Evolutionary conservation across 2,329 filamentous ascomycete species (phyloP).

Genomic region (Penicillium oxalicum): DNA sequence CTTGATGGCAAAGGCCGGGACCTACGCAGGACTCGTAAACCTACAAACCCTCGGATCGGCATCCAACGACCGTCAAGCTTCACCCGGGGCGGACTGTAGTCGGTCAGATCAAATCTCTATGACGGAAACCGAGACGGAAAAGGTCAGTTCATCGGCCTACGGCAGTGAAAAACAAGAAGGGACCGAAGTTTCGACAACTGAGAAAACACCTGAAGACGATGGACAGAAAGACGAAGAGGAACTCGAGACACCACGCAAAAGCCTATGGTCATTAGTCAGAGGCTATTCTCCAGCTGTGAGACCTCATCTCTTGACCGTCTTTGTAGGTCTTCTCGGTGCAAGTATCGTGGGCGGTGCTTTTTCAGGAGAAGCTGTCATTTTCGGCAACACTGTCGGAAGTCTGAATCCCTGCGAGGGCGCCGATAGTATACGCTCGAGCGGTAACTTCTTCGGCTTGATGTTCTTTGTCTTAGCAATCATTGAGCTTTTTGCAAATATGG

Average conservation of each 20-base stretch:
- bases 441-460: conserved; percentile 52
- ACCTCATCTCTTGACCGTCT: conserved; percentile 41
- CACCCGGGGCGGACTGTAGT: conserved; percentile 38
- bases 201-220: conserved; percentile 9
- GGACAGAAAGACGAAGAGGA: conserved; percentile 25
- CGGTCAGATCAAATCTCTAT: conserved; percentile 24
- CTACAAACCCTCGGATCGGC: conserved; percentile 47
- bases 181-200: conserved; percentile 11
- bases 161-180: conserved; percentile 10
- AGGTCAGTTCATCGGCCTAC: conserved; percentile 5
- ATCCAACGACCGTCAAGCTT: conserved; percentile 45
- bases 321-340: conserved; percentile 47
- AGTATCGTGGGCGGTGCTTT: conserved; percentile 53
- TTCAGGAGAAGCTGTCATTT: conserved; percentile 53
- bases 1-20: conserved; percentile 43
- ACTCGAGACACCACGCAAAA: conserved; percentile 21
- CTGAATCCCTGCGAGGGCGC: conserved; percentile 50
- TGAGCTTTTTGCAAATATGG: conserved; percentile 56
- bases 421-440: conserved; percentile 44
- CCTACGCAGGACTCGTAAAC: conserved; percentile 21
- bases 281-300: conserved; percentile 24
- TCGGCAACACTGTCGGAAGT: conserved; percentile 55
- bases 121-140: conserved; percentile 21
- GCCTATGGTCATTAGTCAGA: conserved; percentile 23
- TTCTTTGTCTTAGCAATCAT: conserved; percentile 57